Evolutionary conservation across 805 yeast genomes (phyloP).

Genomic region (Candida rishiriensis): DNA sequence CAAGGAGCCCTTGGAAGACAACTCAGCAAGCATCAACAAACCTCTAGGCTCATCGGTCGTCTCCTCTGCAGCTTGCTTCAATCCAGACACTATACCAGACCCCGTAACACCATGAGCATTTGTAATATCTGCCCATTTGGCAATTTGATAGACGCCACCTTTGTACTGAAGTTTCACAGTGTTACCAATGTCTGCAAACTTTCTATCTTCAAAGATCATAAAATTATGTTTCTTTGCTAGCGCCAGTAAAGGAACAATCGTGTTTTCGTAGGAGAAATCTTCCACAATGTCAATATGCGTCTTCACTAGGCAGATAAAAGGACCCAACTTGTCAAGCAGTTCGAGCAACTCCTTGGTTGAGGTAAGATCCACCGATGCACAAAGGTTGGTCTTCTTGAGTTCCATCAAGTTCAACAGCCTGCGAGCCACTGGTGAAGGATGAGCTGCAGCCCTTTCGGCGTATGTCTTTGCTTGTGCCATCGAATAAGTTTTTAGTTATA

Average conservation of each 20-base stretch:
- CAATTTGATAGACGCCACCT: slow-evolving; percentile 85
- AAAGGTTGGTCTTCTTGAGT: slow-evolving; percentile 75
- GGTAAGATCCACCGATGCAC: slow-evolving; percentile 91
- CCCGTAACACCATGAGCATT: slow-evolving; percentile 99
- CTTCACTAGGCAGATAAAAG: slow-evolving; percentile 85
- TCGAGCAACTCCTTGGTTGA: slow-evolving; percentile 70
- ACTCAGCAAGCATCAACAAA: slow-evolving; percentile 89
- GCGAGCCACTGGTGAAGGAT: slow-evolving; percentile 75
- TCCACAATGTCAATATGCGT: slow-evolving; percentile 92
- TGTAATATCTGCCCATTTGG: slow-evolving; percentile 94
- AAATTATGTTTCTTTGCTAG: slow-evolving; percentile 81
- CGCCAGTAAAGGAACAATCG: slow-evolving; percentile 67
- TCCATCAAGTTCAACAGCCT: slow-evolving; percentile 73
- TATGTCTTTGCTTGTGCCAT: slow-evolving; percentile 36
- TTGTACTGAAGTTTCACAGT: slow-evolving; percentile 93
- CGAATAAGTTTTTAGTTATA: too few relatives aligned
- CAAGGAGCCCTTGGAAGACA: slow-evolving; percentile 88
- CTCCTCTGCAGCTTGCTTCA: slow-evolving; percentile 74
- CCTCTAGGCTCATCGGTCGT: slow-evolving; percentile 79
- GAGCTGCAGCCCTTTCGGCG: slow-evolving; percentile 62
- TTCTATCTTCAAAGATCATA: slow-evolving; percentile 92
- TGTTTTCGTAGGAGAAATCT: slow-evolving; percentile 79
- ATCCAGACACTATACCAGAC: slow-evolving; percentile 83
- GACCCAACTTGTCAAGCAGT: slow-evolving; percentile 79
- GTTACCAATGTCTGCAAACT: slow-evolving; percentile 97